A percentile compares a stretch with the other conserved stretches of the same genome.
Evolutionary conservation across 768 basidiomycete species (phyloP).

Genomic region (Lenzites betulinus): DNA sequence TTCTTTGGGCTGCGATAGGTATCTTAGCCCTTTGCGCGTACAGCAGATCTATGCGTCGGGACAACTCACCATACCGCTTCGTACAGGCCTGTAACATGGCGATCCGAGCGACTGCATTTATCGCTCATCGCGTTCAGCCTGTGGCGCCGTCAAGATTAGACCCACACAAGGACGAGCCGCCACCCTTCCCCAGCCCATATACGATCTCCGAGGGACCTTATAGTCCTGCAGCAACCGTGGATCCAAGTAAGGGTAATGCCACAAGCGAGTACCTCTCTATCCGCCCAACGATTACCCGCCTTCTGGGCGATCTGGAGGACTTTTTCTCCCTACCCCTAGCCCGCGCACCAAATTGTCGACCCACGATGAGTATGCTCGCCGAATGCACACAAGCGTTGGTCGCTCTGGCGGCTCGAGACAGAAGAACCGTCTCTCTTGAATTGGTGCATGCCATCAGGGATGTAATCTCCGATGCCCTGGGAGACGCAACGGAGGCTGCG

Average conservation of each 20-base stretch:
- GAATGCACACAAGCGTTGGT: constrained; percentile 14
- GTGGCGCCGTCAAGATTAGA: too few relatives aligned
- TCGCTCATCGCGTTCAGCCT: too few relatives aligned
- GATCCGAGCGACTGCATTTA: constrained; percentile 14
- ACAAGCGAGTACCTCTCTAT: constrained; percentile 7
- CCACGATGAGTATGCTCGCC: constrained; percentile 13
- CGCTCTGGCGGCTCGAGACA: constrained; percentile 6
- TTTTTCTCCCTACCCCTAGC: constrained; percentile 11
- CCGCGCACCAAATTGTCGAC: constrained; percentile 7
- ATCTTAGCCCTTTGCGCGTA: constrained; percentile 15
- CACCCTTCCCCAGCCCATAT: not conserved
- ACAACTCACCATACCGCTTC: constrained; percentile 19
- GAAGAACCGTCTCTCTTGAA: too few relatives aligned
- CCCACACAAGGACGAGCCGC: too few relatives aligned
- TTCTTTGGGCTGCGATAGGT: too few relatives aligned
- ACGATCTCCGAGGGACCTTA: too few relatives aligned
- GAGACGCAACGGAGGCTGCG: too few relatives aligned
- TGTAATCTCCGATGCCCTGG: too few relatives aligned
- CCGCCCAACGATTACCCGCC: not conserved
- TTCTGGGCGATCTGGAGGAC: constrained; percentile 7
- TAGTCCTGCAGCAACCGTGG: too few relatives aligned
- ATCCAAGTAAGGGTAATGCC: too few relatives aligned
- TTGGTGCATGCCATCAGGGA: too few relatives aligned
- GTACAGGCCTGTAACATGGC: constrained; percentile 13
- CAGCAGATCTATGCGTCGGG: constrained; percentile 9